Evolutionary conservation across 2,329 filamentous ascomycete species (phyloP), one percentile per base, ranked within the genome.

Genomic region (Fusarium floridanum): DNA sequence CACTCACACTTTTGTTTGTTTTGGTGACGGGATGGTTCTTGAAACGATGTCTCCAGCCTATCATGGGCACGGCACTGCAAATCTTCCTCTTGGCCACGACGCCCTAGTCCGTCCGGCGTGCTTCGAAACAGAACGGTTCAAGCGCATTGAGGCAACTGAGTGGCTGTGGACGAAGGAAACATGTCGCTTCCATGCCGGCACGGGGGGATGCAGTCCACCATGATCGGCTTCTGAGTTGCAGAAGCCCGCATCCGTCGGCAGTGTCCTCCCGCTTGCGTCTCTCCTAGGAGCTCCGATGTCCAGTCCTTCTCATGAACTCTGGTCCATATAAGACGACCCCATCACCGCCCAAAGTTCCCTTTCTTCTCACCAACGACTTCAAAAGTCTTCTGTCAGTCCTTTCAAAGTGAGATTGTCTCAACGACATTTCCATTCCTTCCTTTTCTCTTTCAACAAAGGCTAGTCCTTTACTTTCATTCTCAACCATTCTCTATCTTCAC

Each of bases 91-190:
- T 66, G 60, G 72, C 74, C 78, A 76, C 77, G 77, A 75, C 72
- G 68, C 73, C 78, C 78, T 78, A 80, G 74, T 73, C 68, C 76
- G 77, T 81, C 81, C 82, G 80, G 79, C 78, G 80, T 81, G 81
- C 83, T 76, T 84, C 83, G 81, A 84, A 84, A 82, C 79, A 70
- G 73, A 77, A 76, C 76, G 77, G 76, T 68, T 53, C 64, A 50
- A 68, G 66, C 57, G 64, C 65, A 50, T 69, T 73, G 61, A 69
- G 61, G 61, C 68, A 39, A 71, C 73, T 77, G 73, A 81, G 71
- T 79, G 77, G 77, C 70, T 68, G 59, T 69, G 66, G 70, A 45
- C 64, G 67, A 39, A 61, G 64, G 67, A 66, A 65, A 34, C 56
- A 64, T 78, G 78, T 77, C 65, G 68, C 81, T 81, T 80, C 79